Evolutionary conservation across 768 basidiomycete species (phyloP).

Genomic region (Chalciporus chontae): DNA sequence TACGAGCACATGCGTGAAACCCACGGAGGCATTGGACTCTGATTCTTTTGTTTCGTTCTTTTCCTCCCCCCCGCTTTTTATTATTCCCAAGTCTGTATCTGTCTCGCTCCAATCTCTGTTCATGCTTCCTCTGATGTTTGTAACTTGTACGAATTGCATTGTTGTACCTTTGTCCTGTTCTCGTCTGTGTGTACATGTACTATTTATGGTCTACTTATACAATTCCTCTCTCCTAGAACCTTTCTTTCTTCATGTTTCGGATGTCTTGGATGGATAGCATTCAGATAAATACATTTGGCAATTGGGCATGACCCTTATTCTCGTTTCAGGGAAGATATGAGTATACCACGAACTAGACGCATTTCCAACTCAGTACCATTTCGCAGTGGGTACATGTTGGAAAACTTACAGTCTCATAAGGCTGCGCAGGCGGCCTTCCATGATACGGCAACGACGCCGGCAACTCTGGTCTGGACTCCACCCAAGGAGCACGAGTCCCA

Average conservation of each 20-base stretch:
- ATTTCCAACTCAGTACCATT: background rate
- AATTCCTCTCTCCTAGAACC: background rate
- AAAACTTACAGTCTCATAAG: constrained; percentile 51
- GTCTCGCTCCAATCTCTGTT: background rate
- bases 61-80: background rate
- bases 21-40: constrained; percentile 63
- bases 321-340: constrained; percentile 26
- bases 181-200: background rate
- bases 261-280: constrained; percentile 9
- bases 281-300: constrained; percentile 17
- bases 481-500: constrained; percentile 41
- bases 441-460: constrained; percentile 57
- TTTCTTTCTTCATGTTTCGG: background rate
- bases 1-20: constrained; percentile 70
- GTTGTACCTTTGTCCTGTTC: background rate
- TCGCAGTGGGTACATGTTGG: background rate
- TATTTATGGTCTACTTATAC: constrained; percentile 27
- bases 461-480: constrained; percentile 49
- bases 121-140: constrained; percentile 4
- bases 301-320: background rate
- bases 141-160: constrained; percentile 16
- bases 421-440: constrained; percentile 50
- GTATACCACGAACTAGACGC: constrained; percentile 39
- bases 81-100: background rate
- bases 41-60: background rate